A percentile compares a stretch with the other conserved stretches of the same genome.
These are phyloP conservation scores for Phytophthora vignae DNA, from an alignment of 352 stramenopile genomes.

Conservation along the genomic window DNA sequence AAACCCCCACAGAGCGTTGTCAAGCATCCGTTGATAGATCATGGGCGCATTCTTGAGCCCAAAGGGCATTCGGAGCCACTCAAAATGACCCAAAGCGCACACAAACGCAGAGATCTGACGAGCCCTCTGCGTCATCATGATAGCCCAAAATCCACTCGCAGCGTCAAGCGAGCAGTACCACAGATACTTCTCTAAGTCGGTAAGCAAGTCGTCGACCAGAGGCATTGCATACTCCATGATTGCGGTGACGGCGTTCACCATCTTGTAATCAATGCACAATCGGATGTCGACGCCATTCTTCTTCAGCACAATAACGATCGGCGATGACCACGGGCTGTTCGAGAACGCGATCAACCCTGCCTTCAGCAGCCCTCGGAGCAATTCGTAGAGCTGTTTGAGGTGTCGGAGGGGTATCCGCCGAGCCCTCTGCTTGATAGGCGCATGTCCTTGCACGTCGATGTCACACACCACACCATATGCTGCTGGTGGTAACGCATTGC, in stretches of 20 bases:
- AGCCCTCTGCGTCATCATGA: neutral
- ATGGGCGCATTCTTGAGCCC: too few species aligned
- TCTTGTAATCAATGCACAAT: neutral
- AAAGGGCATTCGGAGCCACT: too few species aligned
- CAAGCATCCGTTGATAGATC: too few species aligned
- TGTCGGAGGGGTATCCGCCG: neutral
- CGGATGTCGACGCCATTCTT: neutral
- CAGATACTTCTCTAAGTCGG: neutral
- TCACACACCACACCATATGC: neutral
- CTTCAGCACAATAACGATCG: neutral
- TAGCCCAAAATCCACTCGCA: neutral
- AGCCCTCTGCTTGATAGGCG: neutral
- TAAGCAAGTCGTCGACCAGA: neutral
- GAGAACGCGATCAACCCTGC: neutral
- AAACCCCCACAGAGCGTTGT: too few species aligned
- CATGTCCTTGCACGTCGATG: neutral
- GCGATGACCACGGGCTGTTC: neutral
- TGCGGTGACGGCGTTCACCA: neutral
- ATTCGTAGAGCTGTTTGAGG: neutral
- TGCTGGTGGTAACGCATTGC: neutral
- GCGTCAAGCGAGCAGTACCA: neutral
- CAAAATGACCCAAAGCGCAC: too few species aligned
- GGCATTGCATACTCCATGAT: neutral
- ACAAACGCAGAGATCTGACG: neutral
- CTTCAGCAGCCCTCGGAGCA: neutral